phyloP scores from a whole-genome alignment of 805 yeast species.

The Lachancea meyersii region DNA sequence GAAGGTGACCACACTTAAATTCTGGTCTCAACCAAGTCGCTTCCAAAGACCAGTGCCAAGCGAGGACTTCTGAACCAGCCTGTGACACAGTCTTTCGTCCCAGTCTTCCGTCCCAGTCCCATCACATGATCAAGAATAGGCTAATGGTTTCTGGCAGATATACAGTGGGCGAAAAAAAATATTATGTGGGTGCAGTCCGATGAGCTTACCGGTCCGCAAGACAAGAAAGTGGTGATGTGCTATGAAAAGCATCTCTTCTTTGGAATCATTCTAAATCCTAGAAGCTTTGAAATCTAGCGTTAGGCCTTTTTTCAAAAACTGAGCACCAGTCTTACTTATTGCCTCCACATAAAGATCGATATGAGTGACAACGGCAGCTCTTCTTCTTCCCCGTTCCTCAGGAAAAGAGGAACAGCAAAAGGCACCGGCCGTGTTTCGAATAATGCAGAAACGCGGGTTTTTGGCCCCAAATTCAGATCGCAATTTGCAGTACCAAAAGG shows the following conservation, averaged over 20 bases:
- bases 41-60: background rate
- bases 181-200: slow-evolving; percentile 5
- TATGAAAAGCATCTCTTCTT: background rate
- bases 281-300: background rate
- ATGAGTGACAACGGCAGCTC: background rate
- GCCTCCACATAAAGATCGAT: too few species aligned
- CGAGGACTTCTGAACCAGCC: too few species aligned
- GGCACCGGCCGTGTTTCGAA: background rate
- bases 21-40: background rate
- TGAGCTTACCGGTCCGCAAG: background rate
- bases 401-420: background rate
- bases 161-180: background rate
- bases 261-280: background rate
- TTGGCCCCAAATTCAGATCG: slow-evolving; percentile 12
- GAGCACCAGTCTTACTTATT: too few species aligned
- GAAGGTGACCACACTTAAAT: background rate
- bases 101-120: too few species aligned
- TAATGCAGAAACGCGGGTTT: slow-evolving; percentile 14
- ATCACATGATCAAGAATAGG: too few species aligned
- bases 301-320: background rate
- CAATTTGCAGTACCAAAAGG: background rate
- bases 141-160: too few species aligned
- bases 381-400: background rate
- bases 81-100: too few species aligned
- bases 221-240: background rate